Conservation (phyloP, 2,329 filamentous ascomycete species). For the Calonectria hawksworthii region DNA sequence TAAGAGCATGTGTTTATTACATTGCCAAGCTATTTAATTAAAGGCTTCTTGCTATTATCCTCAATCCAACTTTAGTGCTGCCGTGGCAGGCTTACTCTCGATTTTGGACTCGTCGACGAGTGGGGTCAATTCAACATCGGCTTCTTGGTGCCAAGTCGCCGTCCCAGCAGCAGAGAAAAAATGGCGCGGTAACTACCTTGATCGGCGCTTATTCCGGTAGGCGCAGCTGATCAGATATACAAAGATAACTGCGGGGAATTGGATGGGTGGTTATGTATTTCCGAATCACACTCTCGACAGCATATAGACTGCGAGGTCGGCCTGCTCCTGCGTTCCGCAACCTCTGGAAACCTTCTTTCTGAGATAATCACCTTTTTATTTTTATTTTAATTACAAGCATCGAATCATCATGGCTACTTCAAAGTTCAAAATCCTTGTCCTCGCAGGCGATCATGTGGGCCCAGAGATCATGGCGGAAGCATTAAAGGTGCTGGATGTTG, state of each 20-base stretch:
- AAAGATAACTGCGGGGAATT: slow-evolving; percentile 9
- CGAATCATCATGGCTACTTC: slow-evolving; percentile 17
- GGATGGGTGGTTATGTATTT: slow-evolving; percentile 7
- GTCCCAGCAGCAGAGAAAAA: background rate
- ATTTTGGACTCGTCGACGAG: background rate
- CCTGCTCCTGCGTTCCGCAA: background rate
- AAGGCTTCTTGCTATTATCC: background rate
- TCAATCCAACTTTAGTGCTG: background rate
- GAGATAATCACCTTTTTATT: background rate
- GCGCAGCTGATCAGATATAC: background rate
- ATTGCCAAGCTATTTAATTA: background rate
- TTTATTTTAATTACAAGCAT: too few relatives aligned
- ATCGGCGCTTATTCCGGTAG: background rate
- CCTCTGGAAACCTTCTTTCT: background rate
- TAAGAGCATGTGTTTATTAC: background rate
- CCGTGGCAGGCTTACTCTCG: background rate
- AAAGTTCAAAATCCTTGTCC: slow-evolving; percentile 54
- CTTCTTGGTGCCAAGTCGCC: background rate
- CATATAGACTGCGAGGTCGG: background rate
- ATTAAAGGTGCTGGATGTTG: slow-evolving; percentile 60
- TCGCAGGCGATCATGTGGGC: slow-evolving; percentile 62
- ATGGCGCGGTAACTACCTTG: background rate
- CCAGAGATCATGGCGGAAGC: slow-evolving; percentile 62
- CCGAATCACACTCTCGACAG: background rate
- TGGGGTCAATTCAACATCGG: background rate